These are phyloP conservation scores for Taxawa tesnikishii DNA, from an alignment of 2,329 filamentous ascomycete genomes.

Conservation along the genomic window DNA sequence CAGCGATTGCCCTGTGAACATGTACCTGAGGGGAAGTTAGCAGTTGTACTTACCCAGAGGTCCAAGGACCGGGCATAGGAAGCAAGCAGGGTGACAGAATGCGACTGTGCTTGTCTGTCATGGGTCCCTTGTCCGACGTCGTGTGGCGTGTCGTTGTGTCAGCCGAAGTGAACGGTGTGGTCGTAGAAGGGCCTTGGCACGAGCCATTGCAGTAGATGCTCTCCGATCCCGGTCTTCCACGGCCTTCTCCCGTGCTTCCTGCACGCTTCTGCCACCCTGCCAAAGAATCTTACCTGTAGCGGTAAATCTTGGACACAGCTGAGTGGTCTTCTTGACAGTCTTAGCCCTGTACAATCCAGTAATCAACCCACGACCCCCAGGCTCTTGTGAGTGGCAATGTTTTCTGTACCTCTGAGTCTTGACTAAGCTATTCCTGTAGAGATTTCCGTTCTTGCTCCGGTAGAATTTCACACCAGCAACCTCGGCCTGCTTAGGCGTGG, in stretches of 20 bases:
- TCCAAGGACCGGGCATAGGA: too few species aligned
- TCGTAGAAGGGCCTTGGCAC: too few species aligned
- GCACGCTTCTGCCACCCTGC: too few species aligned
- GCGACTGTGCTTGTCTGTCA: too few species aligned
- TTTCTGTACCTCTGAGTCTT: conserved; percentile 24
- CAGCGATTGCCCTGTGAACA: conserved; percentile 74
- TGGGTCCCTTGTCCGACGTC: too few species aligned
- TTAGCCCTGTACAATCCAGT: conserved; percentile 9
- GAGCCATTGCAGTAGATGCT: too few species aligned
- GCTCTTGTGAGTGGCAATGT: conserved; percentile 2
- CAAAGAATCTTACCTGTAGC: conserved; percentile 37
- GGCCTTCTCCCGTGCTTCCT: too few species aligned
- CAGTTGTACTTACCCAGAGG: not conserved
- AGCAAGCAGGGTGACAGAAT: too few species aligned
- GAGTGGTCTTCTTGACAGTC: conserved; percentile 52
- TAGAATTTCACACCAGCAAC: conserved; percentile 73
- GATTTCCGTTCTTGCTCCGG: conserved; percentile 77
- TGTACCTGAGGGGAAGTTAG: conserved; percentile 46
- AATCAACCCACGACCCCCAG: conserved; percentile 2
- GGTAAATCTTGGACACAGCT: conserved; percentile 52
- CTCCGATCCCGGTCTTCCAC: too few species aligned
- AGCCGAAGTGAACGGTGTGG: too few species aligned
- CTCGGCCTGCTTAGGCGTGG: conserved; percentile 60
- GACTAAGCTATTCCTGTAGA: conserved; percentile 60
- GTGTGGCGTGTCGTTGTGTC: too few species aligned